These are phyloP conservation scores for Eimeria falciformis DNA, from an alignment of 169 alveolate species.

Conservation along the genomic window DNA sequence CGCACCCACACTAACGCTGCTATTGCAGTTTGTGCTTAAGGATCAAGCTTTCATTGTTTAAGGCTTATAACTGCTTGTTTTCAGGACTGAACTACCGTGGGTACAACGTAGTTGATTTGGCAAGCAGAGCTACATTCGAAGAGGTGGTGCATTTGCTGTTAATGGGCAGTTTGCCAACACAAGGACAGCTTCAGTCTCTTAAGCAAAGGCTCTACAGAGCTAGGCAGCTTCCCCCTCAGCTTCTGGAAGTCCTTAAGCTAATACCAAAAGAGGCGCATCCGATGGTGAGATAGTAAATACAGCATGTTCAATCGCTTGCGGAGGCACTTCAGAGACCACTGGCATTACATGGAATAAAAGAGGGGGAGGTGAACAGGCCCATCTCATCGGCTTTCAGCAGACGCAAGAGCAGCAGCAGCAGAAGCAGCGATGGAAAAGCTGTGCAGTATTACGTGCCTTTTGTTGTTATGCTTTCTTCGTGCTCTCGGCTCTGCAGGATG, in stretches of 20 bases:
- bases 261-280: slow-evolving; percentile 88
- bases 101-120: slow-evolving; percentile 85
- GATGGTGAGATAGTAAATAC: slow-evolving; percentile 85
- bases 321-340: too few species aligned
- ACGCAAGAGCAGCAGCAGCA: neutral
- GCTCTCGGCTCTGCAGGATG: slow-evolving; percentile 76
- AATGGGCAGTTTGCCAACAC: slow-evolving; percentile 82
- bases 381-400: too few species aligned
- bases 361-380: too few species aligned
- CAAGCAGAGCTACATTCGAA: slow-evolving; percentile 85
- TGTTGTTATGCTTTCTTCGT: too few species aligned
- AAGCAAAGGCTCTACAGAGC: slow-evolving; percentile 74
- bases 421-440: neutral
- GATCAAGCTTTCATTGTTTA: neutral
- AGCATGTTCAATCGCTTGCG: too few species aligned
- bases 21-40: neutral
- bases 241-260: slow-evolving; percentile 80
- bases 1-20: neutral
- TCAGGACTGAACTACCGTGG: slow-evolving; percentile 88
- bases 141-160: slow-evolving; percentile 86
- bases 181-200: slow-evolving; percentile 76
- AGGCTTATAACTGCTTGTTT: neutral
- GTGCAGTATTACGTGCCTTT: slow-evolving; percentile 20
- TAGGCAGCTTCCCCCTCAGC: slow-evolving; percentile 82
- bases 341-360: too few species aligned